Percentiles rank a stretch among this genome's conserved stretches.
These are phyloP conservation scores for Tricholoma hemisulphureum DNA, from an alignment of 768 basidiomycete species.

Conservation along the genomic window DNA sequence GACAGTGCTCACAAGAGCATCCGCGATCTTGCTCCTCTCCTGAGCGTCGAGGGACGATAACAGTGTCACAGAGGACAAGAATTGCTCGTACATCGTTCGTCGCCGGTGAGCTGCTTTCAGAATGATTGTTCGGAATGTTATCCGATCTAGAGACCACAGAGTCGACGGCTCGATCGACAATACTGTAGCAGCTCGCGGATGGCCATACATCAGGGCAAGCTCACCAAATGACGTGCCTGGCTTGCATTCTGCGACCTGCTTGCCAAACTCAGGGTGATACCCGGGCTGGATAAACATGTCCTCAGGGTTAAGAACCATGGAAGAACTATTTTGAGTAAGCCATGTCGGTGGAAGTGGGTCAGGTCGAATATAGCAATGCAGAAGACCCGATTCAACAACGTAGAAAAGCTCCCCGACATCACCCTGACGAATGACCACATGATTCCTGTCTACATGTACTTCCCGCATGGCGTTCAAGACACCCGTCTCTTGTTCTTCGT, in stretches of 20 bases:
- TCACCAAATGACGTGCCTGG: slow-evolving; percentile 92
- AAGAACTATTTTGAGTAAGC: slow-evolving; percentile 43
- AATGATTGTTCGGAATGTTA: slow-evolving; percentile 97
- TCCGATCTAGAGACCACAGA: slow-evolving; percentile 94
- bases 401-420: slow-evolving; percentile 98
- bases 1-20: slow-evolving; percentile 82
- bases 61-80: slow-evolving; percentile 87
- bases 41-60: slow-evolving; percentile 82
- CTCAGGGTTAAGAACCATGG: slow-evolving; percentile 36
- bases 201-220: slow-evolving; percentile 97
- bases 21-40: slow-evolving; percentile 95
- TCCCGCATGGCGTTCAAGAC: slow-evolving; percentile 97
- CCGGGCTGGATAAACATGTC: slow-evolving; percentile 63
- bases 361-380: slow-evolving; percentile 79
- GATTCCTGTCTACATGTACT: slow-evolving; percentile 61
- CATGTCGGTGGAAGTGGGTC: slow-evolving; percentile 64
- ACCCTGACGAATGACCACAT: slow-evolving; percentile 95
- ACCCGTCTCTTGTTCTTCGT: slow-evolving; percentile 92
- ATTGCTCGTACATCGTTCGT: slow-evolving; percentile 94
- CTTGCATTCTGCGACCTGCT: slow-evolving; percentile 80
- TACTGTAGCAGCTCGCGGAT: slow-evolving; percentile 93
- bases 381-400: slow-evolving; percentile 85
- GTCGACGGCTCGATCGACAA: slow-evolving; percentile 79
- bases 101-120: slow-evolving; percentile 88
- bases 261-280: slow-evolving; percentile 70